phyloP scores from a whole-genome alignment of 345 rosid genomes.

The Carallia pectinifolia region DNA sequence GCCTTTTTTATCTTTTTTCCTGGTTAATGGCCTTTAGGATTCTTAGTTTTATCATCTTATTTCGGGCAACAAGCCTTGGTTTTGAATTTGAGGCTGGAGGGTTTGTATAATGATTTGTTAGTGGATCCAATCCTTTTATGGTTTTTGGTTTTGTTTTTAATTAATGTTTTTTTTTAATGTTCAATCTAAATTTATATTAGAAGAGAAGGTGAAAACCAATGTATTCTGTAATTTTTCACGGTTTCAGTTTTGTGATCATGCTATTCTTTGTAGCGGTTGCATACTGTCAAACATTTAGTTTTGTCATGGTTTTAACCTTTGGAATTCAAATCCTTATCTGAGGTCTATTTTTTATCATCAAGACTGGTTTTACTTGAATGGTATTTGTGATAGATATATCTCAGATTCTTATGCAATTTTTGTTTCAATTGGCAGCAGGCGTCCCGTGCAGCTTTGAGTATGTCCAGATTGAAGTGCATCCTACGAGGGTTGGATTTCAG shows the following conservation, averaged over 20 bases:
- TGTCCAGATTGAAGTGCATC: slow-evolving; percentile 57
- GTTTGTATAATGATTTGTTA: not conserved
- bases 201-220: too few species aligned
- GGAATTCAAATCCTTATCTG: too few species aligned
- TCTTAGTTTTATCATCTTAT: not conserved
- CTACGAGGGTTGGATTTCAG: slow-evolving; percentile 53
- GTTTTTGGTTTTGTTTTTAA: not conserved
- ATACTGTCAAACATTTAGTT: too few species aligned
- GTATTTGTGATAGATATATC: not conserved
- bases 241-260: too few species aligned
- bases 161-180: not conserved
- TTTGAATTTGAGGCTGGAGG: not conserved
- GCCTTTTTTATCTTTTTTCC: not conserved
- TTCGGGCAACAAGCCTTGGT: not conserved
- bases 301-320: too few species aligned
- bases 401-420: slow-evolving; percentile 17
- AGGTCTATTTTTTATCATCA: too few species aligned
- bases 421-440: slow-evolving; percentile 38
- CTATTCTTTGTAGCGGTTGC: too few species aligned
- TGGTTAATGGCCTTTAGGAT: too few species aligned
- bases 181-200: too few species aligned
- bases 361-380: too few species aligned
- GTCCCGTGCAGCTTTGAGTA: slow-evolving; percentile 36
- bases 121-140: not conserved
- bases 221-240: not conserved